Conservation (phyloP, 352 stramenopile genomes). For the Pythium chondricola region DNA sequence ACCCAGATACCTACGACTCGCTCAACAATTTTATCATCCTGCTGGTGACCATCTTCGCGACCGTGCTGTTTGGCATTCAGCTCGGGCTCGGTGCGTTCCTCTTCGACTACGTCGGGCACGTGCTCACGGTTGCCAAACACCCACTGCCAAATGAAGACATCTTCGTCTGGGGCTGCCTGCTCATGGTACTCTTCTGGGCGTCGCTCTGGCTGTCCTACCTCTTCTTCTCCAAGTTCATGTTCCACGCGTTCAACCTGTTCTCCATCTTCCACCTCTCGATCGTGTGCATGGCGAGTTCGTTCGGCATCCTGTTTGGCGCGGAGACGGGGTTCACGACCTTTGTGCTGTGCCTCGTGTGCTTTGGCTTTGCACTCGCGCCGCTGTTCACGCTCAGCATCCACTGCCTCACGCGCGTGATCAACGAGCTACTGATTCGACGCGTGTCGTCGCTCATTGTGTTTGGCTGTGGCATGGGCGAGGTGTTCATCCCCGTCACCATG, state of each 20-base stretch:
- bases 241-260: constrained; percentile 71
- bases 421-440: constrained; percentile 68
- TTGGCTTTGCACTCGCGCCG: constrained; percentile 58
- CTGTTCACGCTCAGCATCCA: constrained; percentile 82
- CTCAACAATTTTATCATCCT: constrained; percentile 83
- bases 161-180: constrained; percentile 47
- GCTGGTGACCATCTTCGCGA: constrained; percentile 76
- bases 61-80: constrained; percentile 70
- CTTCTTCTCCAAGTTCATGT: constrained; percentile 73
- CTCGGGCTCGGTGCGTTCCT: constrained; percentile 71
- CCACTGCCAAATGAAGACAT: constrained; percentile 22
- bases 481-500: constrained; percentile 82
- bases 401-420: constrained; percentile 78
- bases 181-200: constrained; percentile 74
- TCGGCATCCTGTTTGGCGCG: constrained; percentile 57
- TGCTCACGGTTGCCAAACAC: constrained; percentile 26
- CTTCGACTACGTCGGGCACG: constrained; percentile 70
- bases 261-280: constrained; percentile 67
- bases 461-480: constrained; percentile 73
- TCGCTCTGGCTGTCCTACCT: constrained; percentile 66
- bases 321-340: constrained; percentile 50
- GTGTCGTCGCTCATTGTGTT: constrained; percentile 84
- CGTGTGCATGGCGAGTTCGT: constrained; percentile 56
- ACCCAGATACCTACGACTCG: constrained; percentile 77
- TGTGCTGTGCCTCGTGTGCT: constrained; percentile 46